A percentile compares a stretch with the other conserved stretches of the same genome.
Evolutionary conservation across 23 red algal species (phyloP).

Genomic region (Pyropia haitanensis): DNA sequence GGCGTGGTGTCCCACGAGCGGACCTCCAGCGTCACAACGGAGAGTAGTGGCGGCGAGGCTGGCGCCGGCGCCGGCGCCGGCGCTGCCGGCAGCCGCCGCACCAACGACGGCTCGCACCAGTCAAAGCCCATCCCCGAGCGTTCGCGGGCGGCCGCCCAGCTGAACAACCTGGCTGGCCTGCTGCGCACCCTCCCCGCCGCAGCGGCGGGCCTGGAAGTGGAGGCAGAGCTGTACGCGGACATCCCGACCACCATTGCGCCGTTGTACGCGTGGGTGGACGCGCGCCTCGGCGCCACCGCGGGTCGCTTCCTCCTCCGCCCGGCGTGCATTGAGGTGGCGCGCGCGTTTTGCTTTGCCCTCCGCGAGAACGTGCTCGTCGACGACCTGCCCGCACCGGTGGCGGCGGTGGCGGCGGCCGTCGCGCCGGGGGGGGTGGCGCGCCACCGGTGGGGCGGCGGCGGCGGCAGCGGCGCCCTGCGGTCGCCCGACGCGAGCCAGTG

Average conservation of each 20-base stretch:
- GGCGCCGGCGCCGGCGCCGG: constrained; percentile 4
- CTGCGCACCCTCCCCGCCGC: constrained; percentile 6
- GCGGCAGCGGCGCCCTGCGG: too few species aligned
- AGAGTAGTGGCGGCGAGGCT: too few species aligned
- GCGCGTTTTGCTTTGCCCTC: constrained; percentile 23
- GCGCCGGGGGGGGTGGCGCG: too few species aligned
- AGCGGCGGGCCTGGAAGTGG: not conserved
- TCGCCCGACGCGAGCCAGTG: too few species aligned
- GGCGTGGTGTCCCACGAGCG: too few species aligned
- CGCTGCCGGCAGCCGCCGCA: not conserved
- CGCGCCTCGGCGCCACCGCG: constrained; percentile 9
- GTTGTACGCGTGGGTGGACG: constrained; percentile 20
- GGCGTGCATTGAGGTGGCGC: constrained; percentile 7
- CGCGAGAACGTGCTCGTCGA: constrained; percentile 12
- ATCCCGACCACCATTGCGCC: constrained; percentile 4
- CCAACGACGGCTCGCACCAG: not conserved
- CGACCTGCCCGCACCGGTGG: not conserved
- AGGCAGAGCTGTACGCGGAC: constrained; percentile 16
- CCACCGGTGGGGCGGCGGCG: too few species aligned
- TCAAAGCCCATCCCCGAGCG: not conserved
- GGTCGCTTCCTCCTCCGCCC: not conserved
- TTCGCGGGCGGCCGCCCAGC: not conserved
- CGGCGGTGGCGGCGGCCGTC: too few species aligned
- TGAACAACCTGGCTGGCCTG: constrained; percentile 10
- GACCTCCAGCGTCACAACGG: too few species aligned